Evolutionary conservation across 768 basidiomycete species (phyloP).

Genomic region (Mycena maculata): DNA sequence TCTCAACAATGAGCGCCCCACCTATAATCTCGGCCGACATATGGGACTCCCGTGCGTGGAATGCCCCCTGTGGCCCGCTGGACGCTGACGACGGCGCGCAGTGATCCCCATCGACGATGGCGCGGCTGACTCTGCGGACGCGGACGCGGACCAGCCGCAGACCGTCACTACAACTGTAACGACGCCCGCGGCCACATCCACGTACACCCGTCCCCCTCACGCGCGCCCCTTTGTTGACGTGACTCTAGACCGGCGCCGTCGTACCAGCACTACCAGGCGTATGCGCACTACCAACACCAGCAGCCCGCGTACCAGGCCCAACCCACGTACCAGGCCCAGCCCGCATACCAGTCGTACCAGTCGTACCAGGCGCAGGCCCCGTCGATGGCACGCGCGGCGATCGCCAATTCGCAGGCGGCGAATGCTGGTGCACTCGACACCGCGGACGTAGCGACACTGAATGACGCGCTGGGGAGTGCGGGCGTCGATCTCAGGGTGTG

Average conservation of each 20-base stretch:
- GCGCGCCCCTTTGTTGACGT: neutral
- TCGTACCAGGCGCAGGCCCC: neutral
- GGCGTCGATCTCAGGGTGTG: conserved; percentile 86
- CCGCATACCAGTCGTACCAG: neutral
- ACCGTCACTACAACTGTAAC: neutral
- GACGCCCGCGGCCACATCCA: neutral
- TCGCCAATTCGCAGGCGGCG: conserved; percentile 18
- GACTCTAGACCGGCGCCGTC: conserved; percentile 13
- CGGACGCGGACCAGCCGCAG: conserved; percentile 2
- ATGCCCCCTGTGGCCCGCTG: neutral
- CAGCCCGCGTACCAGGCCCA: conserved; percentile 15
- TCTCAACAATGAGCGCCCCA: neutral
- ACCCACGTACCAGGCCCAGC: conserved; percentile 6
- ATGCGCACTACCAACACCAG: conserved; percentile 22
- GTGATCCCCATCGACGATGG: conserved; percentile 26
- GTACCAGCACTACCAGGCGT: conserved; percentile 27
- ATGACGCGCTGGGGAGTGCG: conserved; percentile 87
- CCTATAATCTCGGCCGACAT: conserved; percentile 21
- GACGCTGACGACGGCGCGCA: conserved; percentile 5
- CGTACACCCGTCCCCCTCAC: conserved; percentile 8
- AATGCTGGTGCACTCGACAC: conserved; percentile 19
- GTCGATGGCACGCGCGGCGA: conserved; percentile 31
- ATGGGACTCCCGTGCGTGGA: conserved; percentile 30
- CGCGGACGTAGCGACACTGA: conserved; percentile 79
- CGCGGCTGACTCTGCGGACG: neutral